Percentiles rank a stretch among this genome's conserved stretches.
Evolutionary conservation across 768 basidiomycete species (phyloP).

Genomic region (Atractiella rhizophila): DNA sequence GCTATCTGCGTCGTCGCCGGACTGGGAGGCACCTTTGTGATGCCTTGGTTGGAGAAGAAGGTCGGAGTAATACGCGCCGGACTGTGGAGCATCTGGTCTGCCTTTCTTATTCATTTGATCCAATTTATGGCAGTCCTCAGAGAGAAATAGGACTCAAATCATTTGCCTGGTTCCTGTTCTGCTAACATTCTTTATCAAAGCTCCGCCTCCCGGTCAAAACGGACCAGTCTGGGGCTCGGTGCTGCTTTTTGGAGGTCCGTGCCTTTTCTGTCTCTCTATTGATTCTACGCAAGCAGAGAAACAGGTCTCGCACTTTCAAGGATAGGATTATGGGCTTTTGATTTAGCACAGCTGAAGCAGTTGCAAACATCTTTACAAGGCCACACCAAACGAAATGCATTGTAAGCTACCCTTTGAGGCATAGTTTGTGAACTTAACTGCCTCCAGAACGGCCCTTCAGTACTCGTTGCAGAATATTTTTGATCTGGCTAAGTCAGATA

Average conservation of each 20-base stretch:
- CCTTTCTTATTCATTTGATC: not conserved
- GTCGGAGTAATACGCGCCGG: slow-evolving; percentile 30
- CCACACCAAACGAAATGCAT: slow-evolving; percentile 28
- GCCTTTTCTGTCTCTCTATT: not conserved
- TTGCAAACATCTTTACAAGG: slow-evolving; percentile 27
- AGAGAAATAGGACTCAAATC: slow-evolving; percentile 19
- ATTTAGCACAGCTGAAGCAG: slow-evolving; percentile 30
- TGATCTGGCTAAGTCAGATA: slow-evolving; percentile 15
- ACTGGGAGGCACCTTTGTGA: slow-evolving; percentile 27
- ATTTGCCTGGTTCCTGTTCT: slow-evolving; percentile 28
- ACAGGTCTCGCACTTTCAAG: slow-evolving; percentile 28
- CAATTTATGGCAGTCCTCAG: too few relatives aligned
- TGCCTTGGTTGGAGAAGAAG: slow-evolving; percentile 24
- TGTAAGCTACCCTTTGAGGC: slow-evolving; percentile 13
- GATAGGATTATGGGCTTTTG: slow-evolving; percentile 32
- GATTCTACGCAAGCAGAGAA: not conserved
- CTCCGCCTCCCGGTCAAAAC: slow-evolving; percentile 3
- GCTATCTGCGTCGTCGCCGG: slow-evolving; percentile 28
- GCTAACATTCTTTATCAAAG: slow-evolving; percentile 23
- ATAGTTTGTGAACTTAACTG: not conserved
- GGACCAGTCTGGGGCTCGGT: slow-evolving; percentile 22
- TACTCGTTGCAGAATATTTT: slow-evolving; percentile 23
- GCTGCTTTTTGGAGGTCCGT: slow-evolving; percentile 27
- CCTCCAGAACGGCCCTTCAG: slow-evolving; percentile 20
- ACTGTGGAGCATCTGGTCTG: slow-evolving; percentile 30